phyloP scores from a whole-genome alignment of 78 protist species.

The Cavenderia fasciculata region DNA sequence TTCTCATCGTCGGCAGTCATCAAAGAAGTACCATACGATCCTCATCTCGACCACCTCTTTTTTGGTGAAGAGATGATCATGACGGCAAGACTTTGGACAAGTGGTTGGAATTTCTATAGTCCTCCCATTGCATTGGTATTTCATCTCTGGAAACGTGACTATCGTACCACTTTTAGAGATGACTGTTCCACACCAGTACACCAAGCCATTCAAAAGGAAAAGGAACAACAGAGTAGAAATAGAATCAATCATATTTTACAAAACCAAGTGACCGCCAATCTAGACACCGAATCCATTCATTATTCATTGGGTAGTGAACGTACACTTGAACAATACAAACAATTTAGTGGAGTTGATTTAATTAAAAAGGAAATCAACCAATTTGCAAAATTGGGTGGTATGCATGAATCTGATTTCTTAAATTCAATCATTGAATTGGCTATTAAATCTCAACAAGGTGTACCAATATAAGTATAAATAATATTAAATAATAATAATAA shows the following conservation, averaged over 20 bases:
- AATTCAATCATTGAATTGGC: constrained; percentile 62
- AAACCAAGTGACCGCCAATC: background rate
- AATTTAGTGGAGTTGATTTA: constrained; percentile 57
- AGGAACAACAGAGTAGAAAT: background rate
- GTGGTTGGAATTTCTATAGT: constrained; percentile 71
- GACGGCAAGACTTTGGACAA: constrained; percentile 66
- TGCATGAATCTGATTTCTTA: constrained; percentile 16
- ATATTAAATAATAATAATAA: background rate
- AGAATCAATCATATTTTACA: background rate
- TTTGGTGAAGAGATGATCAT: constrained; percentile 85
- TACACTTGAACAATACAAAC: constrained; percentile 27
- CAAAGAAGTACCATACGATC: constrained; percentile 70
- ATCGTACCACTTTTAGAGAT: constrained; percentile 78
- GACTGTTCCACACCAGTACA: background rate
- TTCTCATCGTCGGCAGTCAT: constrained; percentile 52
- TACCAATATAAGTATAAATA: background rate
- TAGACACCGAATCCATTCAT: background rate
- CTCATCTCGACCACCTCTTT: constrained; percentile 66
- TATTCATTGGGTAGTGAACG: constrained; percentile 27
- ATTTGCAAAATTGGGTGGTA: constrained; percentile 63
- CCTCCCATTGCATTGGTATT: constrained; percentile 53
- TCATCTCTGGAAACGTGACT: constrained; percentile 78
- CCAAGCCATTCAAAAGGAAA: background rate
- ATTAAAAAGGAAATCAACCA: background rate
- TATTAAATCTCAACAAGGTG: constrained; percentile 49